phyloP scores from a whole-genome alignment of 129 eudicot genomes.

The Flaveria linearis region DNA sequence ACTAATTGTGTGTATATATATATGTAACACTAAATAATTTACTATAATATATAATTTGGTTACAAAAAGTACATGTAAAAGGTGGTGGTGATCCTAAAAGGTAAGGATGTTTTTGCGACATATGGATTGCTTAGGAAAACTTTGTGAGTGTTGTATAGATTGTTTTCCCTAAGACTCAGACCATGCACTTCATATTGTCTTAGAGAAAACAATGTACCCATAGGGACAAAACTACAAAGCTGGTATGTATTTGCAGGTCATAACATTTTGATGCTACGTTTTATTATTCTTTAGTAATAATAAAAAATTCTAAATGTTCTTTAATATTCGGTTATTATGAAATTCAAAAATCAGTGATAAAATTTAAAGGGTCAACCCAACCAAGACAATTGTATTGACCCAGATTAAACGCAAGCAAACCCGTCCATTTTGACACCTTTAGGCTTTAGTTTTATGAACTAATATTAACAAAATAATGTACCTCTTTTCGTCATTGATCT shows the following conservation, averaged over 20 bases:
- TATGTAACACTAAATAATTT: too few species aligned
- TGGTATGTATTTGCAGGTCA: too few species aligned
- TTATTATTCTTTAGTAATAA: neutral
- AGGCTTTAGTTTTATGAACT: neutral
- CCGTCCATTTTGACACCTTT: neutral
- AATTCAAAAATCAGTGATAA: neutral
- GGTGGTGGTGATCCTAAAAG: neutral
- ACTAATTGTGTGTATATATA: too few species aligned
- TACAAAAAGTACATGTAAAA: neutral
- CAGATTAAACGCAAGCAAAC: neutral
- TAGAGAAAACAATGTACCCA: too few species aligned
- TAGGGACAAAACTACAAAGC: too few species aligned
- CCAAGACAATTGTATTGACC: neutral
- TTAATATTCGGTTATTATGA: neutral
- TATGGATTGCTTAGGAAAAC: too few species aligned
- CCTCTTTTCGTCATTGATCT: conserved; percentile 71
- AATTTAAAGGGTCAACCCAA: neutral
- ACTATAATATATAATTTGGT: too few species aligned
- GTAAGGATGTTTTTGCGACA: too few species aligned
- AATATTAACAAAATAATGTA: conserved; percentile 19
- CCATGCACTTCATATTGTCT: too few species aligned
- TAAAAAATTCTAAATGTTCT: neutral
- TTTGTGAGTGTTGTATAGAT: too few species aligned
- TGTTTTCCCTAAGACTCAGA: too few species aligned
- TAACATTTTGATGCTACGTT: neutral